Conservation (phyloP, 495 filamentous ascomycete genomes). For the Penicillium lividum region DNA sequence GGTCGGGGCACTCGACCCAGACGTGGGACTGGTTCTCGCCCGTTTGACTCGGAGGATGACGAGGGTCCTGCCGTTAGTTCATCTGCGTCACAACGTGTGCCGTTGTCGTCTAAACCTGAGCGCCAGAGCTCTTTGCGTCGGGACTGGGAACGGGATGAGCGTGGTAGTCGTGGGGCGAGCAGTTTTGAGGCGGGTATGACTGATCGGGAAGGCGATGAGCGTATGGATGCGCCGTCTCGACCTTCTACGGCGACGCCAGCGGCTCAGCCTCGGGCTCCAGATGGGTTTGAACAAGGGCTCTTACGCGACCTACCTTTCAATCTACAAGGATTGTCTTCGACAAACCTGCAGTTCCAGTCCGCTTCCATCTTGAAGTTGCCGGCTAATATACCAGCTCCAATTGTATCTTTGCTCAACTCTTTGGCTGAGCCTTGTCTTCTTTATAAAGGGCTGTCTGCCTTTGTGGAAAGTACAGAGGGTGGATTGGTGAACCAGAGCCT, state of each 20-base stretch:
- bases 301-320: constrained; percentile 92
- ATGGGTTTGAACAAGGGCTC: constrained; percentile 71
- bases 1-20: constrained; percentile 27
- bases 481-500: constrained; percentile 89
- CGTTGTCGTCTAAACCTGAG: constrained; percentile 19
- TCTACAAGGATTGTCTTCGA: constrained; percentile 88
- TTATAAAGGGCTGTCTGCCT: constrained; percentile 75
- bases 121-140: constrained; percentile 31
- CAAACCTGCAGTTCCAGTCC: constrained; percentile 72
- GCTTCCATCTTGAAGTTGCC: constrained; percentile 71
- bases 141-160: constrained; percentile 23
- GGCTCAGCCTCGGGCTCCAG: constrained; percentile 32
- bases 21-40: constrained; percentile 20
- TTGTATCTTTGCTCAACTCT: constrained; percentile 84
- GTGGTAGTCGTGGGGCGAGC: constrained; percentile 17
- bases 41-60: constrained; percentile 39
- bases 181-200: constrained; percentile 17
- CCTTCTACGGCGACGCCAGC: constrained; percentile 18
- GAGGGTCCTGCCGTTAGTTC: constrained; percentile 48
- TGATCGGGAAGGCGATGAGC: constrained; percentile 21
- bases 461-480: constrained; percentile 71
- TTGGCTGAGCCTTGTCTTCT: constrained; percentile 91
- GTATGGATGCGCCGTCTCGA: constrained; percentile 13
- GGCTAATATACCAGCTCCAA: constrained; percentile 72
- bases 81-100: constrained; percentile 43